These are phyloP conservation scores for Candida incommunis DNA, from an alignment of 805 yeast genomes.

Conservation along the genomic window DNA sequence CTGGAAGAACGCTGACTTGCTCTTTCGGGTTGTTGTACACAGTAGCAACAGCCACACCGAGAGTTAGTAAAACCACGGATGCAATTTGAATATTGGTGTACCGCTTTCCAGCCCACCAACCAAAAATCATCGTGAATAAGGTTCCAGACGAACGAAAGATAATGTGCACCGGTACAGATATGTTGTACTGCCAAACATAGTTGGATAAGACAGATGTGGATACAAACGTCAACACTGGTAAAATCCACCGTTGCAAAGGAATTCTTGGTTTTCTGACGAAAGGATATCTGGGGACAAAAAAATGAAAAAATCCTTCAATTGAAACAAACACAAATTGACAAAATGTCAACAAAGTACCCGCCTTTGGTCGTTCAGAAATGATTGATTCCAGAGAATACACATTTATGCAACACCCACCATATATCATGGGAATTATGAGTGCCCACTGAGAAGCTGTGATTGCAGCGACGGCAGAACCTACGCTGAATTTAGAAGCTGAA, in stretches of 20 bases:
- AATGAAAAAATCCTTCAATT: slow-evolving; percentile 26
- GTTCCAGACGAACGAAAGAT: slow-evolving; percentile 53
- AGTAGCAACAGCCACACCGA: slow-evolving; percentile 38
- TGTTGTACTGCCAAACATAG: slow-evolving; percentile 37
- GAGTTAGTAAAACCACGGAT: slow-evolving; percentile 37
- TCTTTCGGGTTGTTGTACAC: slow-evolving; percentile 10
- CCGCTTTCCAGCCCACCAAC: slow-evolving; percentile 32
- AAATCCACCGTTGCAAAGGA: slow-evolving; percentile 12
- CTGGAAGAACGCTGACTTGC: slow-evolving; percentile 7
- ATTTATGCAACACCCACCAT: slow-evolving; percentile 66
- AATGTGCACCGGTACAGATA: slow-evolving; percentile 56
- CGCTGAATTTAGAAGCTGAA: background rate
- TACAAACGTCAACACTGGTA: slow-evolving; percentile 1
- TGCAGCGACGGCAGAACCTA: background rate
- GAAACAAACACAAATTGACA: slow-evolving; percentile 40
- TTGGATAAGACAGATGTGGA: slow-evolving; percentile 33
- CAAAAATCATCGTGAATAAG: slow-evolving; percentile 44
- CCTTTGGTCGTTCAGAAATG: slow-evolving; percentile 22
- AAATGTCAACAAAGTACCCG: slow-evolving; percentile 44
- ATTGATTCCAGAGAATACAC: slow-evolving; percentile 49
- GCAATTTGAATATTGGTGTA: slow-evolving; percentile 33
- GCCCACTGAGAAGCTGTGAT: background rate
- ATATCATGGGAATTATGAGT: slow-evolving; percentile 26
- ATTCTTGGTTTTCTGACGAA: slow-evolving; percentile 21
- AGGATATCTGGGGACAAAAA: slow-evolving; percentile 22